These are phyloP conservation scores for Candida taoyuanica DNA, from an alignment of 805 yeast genomes.

Conservation along the genomic window DNA sequence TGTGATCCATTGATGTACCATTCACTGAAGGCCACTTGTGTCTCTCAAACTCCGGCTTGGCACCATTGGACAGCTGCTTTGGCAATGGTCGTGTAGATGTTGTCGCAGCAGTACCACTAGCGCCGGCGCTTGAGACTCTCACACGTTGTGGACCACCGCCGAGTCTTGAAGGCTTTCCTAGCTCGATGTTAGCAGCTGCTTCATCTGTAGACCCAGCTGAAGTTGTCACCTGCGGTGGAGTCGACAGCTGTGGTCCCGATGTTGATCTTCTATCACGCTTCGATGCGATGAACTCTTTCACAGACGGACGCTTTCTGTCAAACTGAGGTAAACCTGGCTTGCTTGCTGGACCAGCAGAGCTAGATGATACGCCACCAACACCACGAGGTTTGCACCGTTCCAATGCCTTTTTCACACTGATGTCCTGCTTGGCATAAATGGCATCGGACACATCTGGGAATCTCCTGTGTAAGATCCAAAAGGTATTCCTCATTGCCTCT, in stretches of 20 bases:
- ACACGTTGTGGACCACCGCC: conserved; percentile 25
- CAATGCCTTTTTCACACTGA: conserved; percentile 49
- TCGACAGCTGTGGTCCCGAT: conserved; percentile 30
- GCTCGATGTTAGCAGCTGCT: conserved; percentile 9
- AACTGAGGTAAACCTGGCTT: conserved; percentile 11
- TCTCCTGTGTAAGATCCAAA: conserved; percentile 58
- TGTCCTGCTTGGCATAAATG: conserved; percentile 22
- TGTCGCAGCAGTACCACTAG: too few species aligned
- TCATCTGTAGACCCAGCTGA: not conserved
- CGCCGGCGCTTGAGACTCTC: conserved; percentile 19
- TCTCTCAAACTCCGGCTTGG: conserved; percentile 8
- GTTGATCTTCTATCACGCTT: conserved; percentile 38
- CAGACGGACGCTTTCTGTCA: conserved; percentile 38
- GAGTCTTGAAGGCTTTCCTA: conserved; percentile 23
- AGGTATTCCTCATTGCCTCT: conserved; percentile 66
- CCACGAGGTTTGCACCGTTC: conserved; percentile 51
- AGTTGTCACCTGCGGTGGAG: conserved; percentile 4
- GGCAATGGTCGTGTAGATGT: conserved; percentile 13
- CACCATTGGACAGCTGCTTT: conserved; percentile 18
- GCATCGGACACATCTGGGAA: conserved; percentile 50
- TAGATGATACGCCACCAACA: conserved; percentile 13
- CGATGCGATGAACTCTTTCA: conserved; percentile 43
- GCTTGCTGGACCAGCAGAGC: conserved; percentile 8
- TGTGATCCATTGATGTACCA: conserved; percentile 8
- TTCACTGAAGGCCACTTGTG: conserved; percentile 4